A percentile compares a stretch with the other conserved stretches of the same genome.
Evolutionary conservation across 768 basidiomycete genomes (phyloP).

Genomic region (Suillus subalutaceus): DNA sequence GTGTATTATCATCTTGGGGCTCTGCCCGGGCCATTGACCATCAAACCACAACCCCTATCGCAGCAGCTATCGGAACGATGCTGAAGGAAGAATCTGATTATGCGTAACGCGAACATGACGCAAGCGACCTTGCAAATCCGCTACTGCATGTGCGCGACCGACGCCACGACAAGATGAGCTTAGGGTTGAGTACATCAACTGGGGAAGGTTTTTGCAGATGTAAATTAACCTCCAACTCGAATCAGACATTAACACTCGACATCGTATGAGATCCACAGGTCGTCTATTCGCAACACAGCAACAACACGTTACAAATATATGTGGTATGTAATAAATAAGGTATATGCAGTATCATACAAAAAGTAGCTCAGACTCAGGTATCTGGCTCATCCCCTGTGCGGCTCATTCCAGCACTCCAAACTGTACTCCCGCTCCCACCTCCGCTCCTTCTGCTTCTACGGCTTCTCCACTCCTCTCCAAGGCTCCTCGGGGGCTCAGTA

Average conservation of each 20-base stretch:
- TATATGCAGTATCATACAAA: constrained; percentile 23
- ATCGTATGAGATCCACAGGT: not conserved
- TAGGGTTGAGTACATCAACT: not conserved
- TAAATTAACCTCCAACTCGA: not conserved
- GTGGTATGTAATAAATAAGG: constrained; percentile 6
- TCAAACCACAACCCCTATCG: not conserved
- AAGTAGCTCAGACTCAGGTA: constrained; percentile 22
- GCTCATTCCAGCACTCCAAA: constrained; percentile 87
- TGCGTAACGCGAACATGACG: not conserved
- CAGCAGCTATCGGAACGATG: not conserved
- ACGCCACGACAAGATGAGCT: not conserved
- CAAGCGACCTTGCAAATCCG: not conserved
- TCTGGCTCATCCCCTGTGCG: constrained; percentile 53
- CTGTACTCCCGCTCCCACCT: constrained; percentile 75
- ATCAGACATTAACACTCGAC: not conserved
- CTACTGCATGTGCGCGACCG: not conserved
- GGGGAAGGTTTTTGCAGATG: not conserved
- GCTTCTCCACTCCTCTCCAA: constrained; percentile 57
- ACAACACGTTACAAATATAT: not conserved
- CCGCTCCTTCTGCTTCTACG: constrained; percentile 50
- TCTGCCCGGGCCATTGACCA: not conserved
- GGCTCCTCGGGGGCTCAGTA: constrained; percentile 62
- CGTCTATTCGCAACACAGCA: constrained; percentile 1
- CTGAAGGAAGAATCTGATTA: not conserved
- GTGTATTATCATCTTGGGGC: not conserved